Evolutionary conservation across 83 land plant genomes (phyloP).

Genomic region (Thuja plicata): DNA sequence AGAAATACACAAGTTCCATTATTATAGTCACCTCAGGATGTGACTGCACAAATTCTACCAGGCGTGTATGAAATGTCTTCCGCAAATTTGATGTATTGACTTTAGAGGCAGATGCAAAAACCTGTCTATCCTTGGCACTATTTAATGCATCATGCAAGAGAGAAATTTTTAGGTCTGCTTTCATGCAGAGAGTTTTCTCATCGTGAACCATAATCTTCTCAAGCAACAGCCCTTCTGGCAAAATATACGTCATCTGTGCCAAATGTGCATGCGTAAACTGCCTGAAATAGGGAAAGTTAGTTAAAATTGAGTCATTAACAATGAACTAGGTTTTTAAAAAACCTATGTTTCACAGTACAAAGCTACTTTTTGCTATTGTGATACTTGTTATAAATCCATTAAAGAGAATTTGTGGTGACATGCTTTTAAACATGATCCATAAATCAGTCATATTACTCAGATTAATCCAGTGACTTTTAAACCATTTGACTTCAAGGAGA

Average conservation of each 20-base stretch:
- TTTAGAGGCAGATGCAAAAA: slow-evolving; percentile 8
- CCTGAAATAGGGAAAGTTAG: slow-evolving; percentile 23
- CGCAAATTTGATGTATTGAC: slow-evolving; percentile 31
- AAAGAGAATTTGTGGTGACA: background rate
- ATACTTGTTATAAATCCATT: too few relatives aligned
- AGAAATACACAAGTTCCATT: slow-evolving; percentile 1
- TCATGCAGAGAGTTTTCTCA: slow-evolving; percentile 41
- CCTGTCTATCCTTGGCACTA: background rate
- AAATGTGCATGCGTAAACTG: slow-evolving; percentile 48
- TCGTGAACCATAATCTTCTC: slow-evolving; percentile 54
- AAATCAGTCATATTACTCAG: background rate
- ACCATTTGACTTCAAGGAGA: background rate
- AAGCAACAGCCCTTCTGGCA: slow-evolving; percentile 56
- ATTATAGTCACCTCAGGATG: slow-evolving; percentile 43
- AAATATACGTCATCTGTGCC: slow-evolving; percentile 57
- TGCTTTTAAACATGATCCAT: background rate
- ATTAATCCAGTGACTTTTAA: too few relatives aligned
- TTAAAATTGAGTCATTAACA: background rate
- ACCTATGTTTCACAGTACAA: too few relatives aligned
- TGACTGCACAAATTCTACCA: slow-evolving; percentile 22
- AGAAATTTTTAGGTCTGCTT: slow-evolving; percentile 49
- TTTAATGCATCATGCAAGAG: slow-evolving; percentile 27
- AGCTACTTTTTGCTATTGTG: too few relatives aligned
- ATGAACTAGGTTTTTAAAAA: background rate
- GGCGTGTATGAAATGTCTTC: slow-evolving; percentile 39